Evolutionary conservation across 202 grass and related monocot genomes (phyloP).

Genomic region (Setaria italica): DNA sequence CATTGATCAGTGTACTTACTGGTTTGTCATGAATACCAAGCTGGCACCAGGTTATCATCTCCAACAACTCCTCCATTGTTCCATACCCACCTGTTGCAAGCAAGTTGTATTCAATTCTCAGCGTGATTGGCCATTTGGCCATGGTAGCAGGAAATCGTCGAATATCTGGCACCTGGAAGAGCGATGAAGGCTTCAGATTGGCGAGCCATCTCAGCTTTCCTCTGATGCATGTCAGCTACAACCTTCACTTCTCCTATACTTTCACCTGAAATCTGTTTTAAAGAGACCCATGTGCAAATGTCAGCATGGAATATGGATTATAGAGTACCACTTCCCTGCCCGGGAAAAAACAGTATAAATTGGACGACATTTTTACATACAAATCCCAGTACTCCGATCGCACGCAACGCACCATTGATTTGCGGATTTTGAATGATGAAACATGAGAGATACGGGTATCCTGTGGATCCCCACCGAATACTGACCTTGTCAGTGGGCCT

Average conservation of each 20-base stretch:
- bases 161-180: conserved; percentile 64
- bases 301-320: neutral
- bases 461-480: too few relatives aligned
- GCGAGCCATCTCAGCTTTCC: conserved; percentile 88
- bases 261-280: conserved; percentile 73
- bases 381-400: neutral
- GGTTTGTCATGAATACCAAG: conserved; percentile 92
- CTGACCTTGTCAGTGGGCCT: too few relatives aligned
- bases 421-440: neutral
- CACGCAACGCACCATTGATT: neutral
- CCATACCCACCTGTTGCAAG: conserved; percentile 72
- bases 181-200: conserved; percentile 77
- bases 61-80: conserved; percentile 88
- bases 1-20: conserved; percentile 40
- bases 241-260: conserved; percentile 73
- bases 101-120: neutral
- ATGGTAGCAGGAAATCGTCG: neutral
- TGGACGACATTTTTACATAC: neutral
- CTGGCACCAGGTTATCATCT: conserved; percentile 96
- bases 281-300: conserved; percentile 1
- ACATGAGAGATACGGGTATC: too few relatives aligned
- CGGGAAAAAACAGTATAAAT: neutral
- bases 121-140: neutral
- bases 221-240: conserved; percentile 82
- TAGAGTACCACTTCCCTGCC: neutral